Base-by-base conservation (phyloP, 176 grass and related monocot genomes). In the Zoysia japonica region DNA sequence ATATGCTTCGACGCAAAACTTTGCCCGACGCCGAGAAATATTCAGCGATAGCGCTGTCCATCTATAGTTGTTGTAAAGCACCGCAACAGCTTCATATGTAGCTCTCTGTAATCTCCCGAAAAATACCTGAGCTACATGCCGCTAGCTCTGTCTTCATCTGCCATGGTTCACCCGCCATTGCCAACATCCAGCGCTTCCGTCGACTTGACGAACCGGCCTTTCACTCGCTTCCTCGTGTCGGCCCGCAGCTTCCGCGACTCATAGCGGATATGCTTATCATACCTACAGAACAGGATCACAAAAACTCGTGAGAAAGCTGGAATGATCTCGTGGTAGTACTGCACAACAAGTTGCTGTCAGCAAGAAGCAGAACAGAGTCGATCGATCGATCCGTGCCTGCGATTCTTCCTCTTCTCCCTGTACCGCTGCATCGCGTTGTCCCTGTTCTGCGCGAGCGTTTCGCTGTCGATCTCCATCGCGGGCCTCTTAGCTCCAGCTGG, bases 211-310 rank as follows among this genome's bases (percentile, higher is more conserved):
- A 97, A 97, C 2, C 94, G 94, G 2, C 91, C 89, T 74, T 94
- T 94, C 57, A 97, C 85, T 65, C 94, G 76, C 80, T 92, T 92
- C 78, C 94, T 90, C 3, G 91, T 90, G 71, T 97, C 94, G 1
- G 94, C 94, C 70, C 94, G 88, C 85, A 90, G 57, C 84, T 97
- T 97, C 88, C 94, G 79, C 2, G 94, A 94, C 70, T 94, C 94
- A 2, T 97, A 97, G 17, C 94, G 82, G 47, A 97, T 90, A 47
- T 97, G 89, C 76, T 97, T 97, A 16, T 97, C 94, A 9, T 94
- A 97, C 87, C 94, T 97, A 39, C 72, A 72, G 53, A 54, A 38
- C 11, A 70, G 10, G 10, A 47, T 41, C 38, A 56, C 28, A 17
- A 86, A 43, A 3, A 37, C 1, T 39, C 2, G 37, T 82, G 16